These are phyloP conservation scores for Musa troglodytarum DNA, from an alignment of 176 grass and related monocot genomes.

Conservation along the genomic window DNA sequence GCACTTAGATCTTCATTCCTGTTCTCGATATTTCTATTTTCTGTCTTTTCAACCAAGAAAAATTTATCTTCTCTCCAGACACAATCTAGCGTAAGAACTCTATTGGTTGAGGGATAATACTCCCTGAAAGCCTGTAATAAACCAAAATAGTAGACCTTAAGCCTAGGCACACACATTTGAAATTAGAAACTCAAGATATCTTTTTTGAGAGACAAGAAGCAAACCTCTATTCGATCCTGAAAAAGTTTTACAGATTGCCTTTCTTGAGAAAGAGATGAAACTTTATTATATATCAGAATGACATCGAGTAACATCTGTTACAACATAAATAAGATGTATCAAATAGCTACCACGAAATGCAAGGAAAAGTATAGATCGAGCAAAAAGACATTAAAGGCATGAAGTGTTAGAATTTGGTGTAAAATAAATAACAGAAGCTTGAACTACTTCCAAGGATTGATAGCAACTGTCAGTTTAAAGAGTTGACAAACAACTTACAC, in stretches of 20 bases:
- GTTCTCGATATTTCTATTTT: slow-evolving; percentile 24
- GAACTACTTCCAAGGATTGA: not conserved
- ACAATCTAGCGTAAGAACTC: slow-evolving; percentile 35
- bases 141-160: not conserved
- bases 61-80: slow-evolving; percentile 68
- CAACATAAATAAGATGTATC: slow-evolving; percentile 4
- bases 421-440: not conserved
- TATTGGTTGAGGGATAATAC: slow-evolving; percentile 37
- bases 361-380: slow-evolving; percentile 8
- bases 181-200: slow-evolving; percentile 1
- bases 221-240: slow-evolving; percentile 54
- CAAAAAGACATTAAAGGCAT: too few species aligned
- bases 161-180: not conserved
- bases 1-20: slow-evolving; percentile 24
- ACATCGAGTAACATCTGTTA: slow-evolving; percentile 71
- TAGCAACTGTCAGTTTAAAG: not conserved
- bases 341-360: not conserved
- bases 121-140: slow-evolving; percentile 52
- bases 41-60: slow-evolving; percentile 38
- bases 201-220: slow-evolving; percentile 21
- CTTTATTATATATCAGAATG: slow-evolving; percentile 66
- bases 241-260: slow-evolving; percentile 77
- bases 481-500: not conserved
- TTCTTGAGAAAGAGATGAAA: slow-evolving; percentile 52
- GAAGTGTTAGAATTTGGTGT: too few species aligned